Evolutionary conservation across 2,329 filamentous ascomycete species (phyloP).

Genomic region (Coniella lustricola): DNA sequence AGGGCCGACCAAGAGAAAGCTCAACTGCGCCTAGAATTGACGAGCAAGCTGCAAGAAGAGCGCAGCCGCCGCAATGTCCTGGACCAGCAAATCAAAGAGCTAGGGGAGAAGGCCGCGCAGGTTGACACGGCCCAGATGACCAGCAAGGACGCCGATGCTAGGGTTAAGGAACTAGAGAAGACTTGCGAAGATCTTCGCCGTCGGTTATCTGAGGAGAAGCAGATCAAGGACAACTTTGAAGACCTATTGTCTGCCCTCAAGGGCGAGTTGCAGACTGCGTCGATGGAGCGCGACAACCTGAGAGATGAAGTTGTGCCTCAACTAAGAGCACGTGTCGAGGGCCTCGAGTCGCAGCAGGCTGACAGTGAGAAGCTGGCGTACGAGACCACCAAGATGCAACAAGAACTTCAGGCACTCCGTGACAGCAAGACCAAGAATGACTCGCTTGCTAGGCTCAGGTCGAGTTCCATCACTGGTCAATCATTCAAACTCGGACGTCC

Average conservation of each 20-base stretch:
- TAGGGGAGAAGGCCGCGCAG: conserved; percentile 71
- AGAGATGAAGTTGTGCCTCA: conserved; percentile 82
- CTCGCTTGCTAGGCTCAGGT: conserved; percentile 31
- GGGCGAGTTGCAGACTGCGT: conserved; percentile 71
- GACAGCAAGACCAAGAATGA: conserved; percentile 30
- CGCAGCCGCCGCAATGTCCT: conserved; percentile 65
- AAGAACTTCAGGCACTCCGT: conserved; percentile 69
- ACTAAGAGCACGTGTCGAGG: conserved; percentile 67
- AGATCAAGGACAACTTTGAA: conserved; percentile 88
- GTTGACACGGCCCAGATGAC: conserved; percentile 49
- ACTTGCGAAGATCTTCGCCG: conserved; percentile 77
- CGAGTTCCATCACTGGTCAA: conserved; percentile 31
- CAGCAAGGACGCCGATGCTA: conserved; percentile 47
- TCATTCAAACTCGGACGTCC: conserved; percentile 23
- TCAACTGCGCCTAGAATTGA: conserved; percentile 75
- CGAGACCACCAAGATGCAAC: conserved; percentile 77
- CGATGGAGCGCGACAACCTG: conserved; percentile 86
- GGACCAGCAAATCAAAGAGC: conserved; percentile 74
- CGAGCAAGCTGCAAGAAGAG: conserved; percentile 82
- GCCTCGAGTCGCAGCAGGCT: conserved; percentile 66
- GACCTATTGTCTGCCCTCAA: conserved; percentile 80
- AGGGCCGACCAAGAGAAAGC: conserved; percentile 88
- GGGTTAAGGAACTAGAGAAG: conserved; percentile 70
- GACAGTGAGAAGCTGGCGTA: conserved; percentile 69
- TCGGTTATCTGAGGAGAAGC: conserved; percentile 74